Evolutionary conservation across 768 basidiomycete genomes (phyloP).

Genomic region (Tricholomella constricta): DNA sequence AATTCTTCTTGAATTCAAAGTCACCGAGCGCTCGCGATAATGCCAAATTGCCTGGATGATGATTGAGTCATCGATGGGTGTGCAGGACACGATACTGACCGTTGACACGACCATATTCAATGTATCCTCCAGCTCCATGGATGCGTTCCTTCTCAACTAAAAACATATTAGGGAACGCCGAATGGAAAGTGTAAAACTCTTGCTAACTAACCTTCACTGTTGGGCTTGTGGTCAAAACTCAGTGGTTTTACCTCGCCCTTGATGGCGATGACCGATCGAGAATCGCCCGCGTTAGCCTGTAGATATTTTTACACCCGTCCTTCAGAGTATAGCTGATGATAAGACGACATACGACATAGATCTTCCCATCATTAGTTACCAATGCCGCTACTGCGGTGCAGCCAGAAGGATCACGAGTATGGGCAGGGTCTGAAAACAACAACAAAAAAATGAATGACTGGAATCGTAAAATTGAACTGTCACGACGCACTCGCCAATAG

Average conservation of each 20-base stretch:
- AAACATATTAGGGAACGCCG: slow-evolving; percentile 4
- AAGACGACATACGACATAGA: slow-evolving; percentile 68
- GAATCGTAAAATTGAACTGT: slow-evolving; percentile 8
- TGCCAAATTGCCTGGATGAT: slow-evolving; percentile 81
- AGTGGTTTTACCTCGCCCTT: slow-evolving; percentile 87
- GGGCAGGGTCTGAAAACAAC: slow-evolving; percentile 73
- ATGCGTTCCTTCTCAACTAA: slow-evolving; percentile 86
- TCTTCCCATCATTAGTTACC: slow-evolving; percentile 73
- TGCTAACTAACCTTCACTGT: slow-evolving; percentile 74
- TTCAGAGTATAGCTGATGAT: slow-evolving; percentile 5
- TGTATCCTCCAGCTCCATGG: slow-evolving; percentile 88
- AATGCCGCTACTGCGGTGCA: slow-evolving; percentile 94
- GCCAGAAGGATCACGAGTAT: slow-evolving; percentile 90
- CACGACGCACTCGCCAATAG: slow-evolving; percentile 69
- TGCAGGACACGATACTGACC: slow-evolving; percentile 49
- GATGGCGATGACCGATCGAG: slow-evolving; percentile 82
- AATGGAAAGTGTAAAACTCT: not conserved
- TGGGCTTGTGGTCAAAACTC: slow-evolving; percentile 96
- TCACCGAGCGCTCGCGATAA: slow-evolving; percentile 94
- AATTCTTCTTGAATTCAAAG: slow-evolving; percentile 98
- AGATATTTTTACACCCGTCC: slow-evolving; percentile 16
- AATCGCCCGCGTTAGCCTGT: slow-evolving; percentile 98
- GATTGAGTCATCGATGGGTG: slow-evolving; percentile 1
- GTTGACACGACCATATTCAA: slow-evolving; percentile 96
- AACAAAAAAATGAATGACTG: slow-evolving; percentile 6